phyloP scores from a whole-genome alignment of 345 rosid genomes.

The Citrus maxima region DNA sequence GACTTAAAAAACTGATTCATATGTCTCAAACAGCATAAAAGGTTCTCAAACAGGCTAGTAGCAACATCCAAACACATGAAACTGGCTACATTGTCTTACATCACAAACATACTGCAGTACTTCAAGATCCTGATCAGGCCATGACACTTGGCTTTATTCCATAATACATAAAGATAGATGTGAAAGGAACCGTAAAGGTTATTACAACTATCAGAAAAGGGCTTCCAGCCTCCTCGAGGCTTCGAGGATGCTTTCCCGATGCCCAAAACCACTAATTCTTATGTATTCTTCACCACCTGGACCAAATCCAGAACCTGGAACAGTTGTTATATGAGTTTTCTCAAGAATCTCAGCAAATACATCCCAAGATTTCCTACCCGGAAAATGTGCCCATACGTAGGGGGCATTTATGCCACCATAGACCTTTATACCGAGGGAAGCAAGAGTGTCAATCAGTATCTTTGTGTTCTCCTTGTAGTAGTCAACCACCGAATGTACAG shows the following conservation, averaged over 20 bases:
- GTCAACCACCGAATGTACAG: slow-evolving; percentile 15
- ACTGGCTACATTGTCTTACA: neutral
- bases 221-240: slow-evolving; percentile 57
- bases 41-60: no score
- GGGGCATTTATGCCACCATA: slow-evolving; percentile 80
- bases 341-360: slow-evolving; percentile 67
- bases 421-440: slow-evolving; percentile 42
- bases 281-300: slow-evolving; percentile 78
- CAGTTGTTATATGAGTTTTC: slow-evolving; percentile 58
- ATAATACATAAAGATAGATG: neutral
- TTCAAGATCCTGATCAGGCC: neutral
- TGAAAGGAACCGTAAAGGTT: neutral
- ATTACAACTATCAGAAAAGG: neutral
- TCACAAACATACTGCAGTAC: neutral
- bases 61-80: neutral
- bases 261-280: slow-evolving; percentile 70
- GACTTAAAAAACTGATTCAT: neutral
- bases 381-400: slow-evolving; percentile 74
- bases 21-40: neutral
- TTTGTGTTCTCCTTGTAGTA: slow-evolving; percentile 65
- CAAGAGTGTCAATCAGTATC: slow-evolving; percentile 48
- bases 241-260: slow-evolving; percentile 43
- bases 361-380: slow-evolving; percentile 62
- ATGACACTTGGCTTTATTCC: neutral
- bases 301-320: slow-evolving; percentile 80